Evolutionary conservation across 2,329 filamentous ascomycete genomes (phyloP).

Genomic region (Penicillium frequentans): DNA sequence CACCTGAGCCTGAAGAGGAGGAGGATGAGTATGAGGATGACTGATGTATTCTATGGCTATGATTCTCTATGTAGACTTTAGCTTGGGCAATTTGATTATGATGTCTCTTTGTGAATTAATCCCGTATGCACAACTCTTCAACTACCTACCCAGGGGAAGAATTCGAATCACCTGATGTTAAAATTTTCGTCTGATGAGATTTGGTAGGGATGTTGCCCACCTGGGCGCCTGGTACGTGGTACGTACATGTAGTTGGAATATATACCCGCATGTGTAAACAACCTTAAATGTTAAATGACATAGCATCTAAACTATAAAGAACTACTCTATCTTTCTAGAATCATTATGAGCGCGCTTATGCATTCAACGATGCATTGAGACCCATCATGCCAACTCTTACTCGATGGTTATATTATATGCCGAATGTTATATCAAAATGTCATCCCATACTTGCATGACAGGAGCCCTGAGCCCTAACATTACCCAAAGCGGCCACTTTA

Average conservation of each 20-base stretch:
- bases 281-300: no score
- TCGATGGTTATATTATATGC: neutral
- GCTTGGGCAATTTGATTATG: neutral
- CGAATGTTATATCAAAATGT: neutral
- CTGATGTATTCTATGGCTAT: neutral
- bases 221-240: no score
- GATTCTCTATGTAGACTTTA: neutral
- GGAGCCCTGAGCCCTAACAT: conserved; percentile 22
- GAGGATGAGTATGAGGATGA: neutral
- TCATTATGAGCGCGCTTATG: neutral
- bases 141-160: no score
- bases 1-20: neutral
- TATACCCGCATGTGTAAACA: no score
- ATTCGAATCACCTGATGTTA: no score
- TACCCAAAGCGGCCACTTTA: conserved; percentile 10
- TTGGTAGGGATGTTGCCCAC: no score
- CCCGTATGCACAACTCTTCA: no score
- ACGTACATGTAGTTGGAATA: no score
- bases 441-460: neutral
- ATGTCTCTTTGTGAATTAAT: no score
- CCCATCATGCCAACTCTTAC: neutral
- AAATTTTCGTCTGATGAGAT: no score
- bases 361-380: neutral
- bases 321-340: neutral
- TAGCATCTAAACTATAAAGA: neutral